Conservation (phyloP, 164 flowering plant genomes). For the Macadamia integrifolia region DNA sequence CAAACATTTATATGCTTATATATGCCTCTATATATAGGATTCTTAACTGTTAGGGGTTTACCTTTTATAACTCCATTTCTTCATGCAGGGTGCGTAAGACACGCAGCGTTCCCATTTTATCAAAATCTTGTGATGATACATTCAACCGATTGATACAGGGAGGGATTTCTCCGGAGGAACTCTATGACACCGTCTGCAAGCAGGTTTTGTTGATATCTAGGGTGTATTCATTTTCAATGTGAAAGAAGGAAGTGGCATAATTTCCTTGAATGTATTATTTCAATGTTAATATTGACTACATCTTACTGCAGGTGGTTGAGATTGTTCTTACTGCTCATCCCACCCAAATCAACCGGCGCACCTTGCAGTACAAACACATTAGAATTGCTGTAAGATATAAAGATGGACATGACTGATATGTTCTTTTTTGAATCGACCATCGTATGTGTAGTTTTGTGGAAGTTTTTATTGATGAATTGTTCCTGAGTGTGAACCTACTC, state of each 20-base stretch:
- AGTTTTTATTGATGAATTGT: not conserved
- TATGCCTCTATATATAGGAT: no score
- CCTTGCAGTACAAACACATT: slow-evolving; percentile 83
- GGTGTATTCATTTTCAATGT: no score
- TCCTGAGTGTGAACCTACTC: slow-evolving; percentile 4
- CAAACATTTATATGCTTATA: no score
- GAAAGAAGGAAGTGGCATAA: not conserved
- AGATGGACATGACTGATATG: not conserved
- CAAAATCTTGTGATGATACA: slow-evolving; percentile 86
- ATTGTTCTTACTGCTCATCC: slow-evolving; percentile 95
- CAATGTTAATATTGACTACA: not conserved
- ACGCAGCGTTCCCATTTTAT: slow-evolving; percentile 34
- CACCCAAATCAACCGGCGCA: slow-evolving; percentile 83
- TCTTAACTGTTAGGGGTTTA: not conserved
- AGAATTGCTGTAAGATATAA: slow-evolving; percentile 66
- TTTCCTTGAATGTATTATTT: not conserved
- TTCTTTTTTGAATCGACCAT: not conserved
- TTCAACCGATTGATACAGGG: slow-evolving; percentile 65
- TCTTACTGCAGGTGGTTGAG: slow-evolving; percentile 67
- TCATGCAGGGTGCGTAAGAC: slow-evolving; percentile 57
- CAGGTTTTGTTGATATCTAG: slow-evolving; percentile 40
- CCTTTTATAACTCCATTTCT: not conserved
- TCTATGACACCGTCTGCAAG: slow-evolving; percentile 73
- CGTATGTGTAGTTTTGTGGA: not conserved
- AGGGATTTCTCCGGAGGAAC: slow-evolving; percentile 74